Base-by-base conservation (phyloP, 2,329 filamentous ascomycete species). In the Intubia oerlemansii region DNA sequence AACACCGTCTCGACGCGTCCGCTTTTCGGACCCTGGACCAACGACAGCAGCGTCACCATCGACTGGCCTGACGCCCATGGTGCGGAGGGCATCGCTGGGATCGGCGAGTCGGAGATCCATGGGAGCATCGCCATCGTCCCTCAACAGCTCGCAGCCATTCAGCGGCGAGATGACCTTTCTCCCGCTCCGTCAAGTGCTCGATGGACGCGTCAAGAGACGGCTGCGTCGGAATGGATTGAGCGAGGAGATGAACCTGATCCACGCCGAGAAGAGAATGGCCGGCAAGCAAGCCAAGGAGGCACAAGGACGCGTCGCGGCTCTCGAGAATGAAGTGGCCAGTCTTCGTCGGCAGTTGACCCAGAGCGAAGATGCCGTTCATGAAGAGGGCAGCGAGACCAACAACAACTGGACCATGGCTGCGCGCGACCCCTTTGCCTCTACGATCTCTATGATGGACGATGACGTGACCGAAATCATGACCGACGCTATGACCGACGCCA, bases 1-100 rank as follows among this genome's bases (percentile, higher is more conserved):
- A n/a, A n/a, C n/a, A n/a, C n/a, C n/a, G n/a, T n/a, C n/a, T n/a
- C 62, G 60, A 37, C 51, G 52, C 32, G 63, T 69, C 14, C 60
- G 66, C 21, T 68, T 70, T 45, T 71, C 66, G 0, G 64, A 70
- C 23, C 62, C 63, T 7, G 63, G 60, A 1, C 50, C 52, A 1
- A 41, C 48, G 1, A 34, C 47, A 21, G 33, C 44, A 11, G 33
- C 37, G 7, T 43, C 9, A 31, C 38, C 20, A 36, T 33, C 20
- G 40, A 66, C 59, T 1, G 66, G 66, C 3, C 44, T 72, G 17
- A 71, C 67, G 1, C 66, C 67, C 2, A 61, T 68, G 48, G 48
- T 72, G 24, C 52, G 52, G 21, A 57, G 63, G 13, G 54, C 66
- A 0, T 54, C 53, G 1, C 50, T 70, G 1, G 40, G n/a, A n/a